Percentiles rank a stretch among this genome's conserved stretches.
Conservation (phyloP, 176 grass and related monocot genomes). For the Miscanthus lutarioriparius region DNA sequence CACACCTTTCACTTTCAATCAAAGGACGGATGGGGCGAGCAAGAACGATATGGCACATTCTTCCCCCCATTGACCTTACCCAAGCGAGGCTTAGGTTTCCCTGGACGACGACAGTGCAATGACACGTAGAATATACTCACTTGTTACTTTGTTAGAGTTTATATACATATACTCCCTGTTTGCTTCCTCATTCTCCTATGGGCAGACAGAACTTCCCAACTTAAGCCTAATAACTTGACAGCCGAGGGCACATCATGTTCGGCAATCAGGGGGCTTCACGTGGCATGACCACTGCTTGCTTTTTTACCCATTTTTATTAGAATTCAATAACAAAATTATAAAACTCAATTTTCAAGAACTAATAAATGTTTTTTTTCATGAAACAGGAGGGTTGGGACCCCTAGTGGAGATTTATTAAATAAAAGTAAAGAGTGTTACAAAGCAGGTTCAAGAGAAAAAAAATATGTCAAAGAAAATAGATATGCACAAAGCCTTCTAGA, state of each 20-base stretch:
- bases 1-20: not conserved
- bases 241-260: not conserved
- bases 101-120: not conserved
- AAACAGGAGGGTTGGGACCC: too few relatives aligned
- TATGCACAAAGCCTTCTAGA: too few relatives aligned
- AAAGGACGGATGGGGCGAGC: too few relatives aligned
- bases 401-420: too few relatives aligned
- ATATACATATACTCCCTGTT: not conserved
- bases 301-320: too few relatives aligned
- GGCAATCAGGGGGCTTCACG: not conserved
- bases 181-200: not conserved
- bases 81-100: not conserved
- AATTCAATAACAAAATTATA: too few relatives aligned
- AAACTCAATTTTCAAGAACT: too few relatives aligned
- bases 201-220: not conserved
- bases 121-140: not conserved
- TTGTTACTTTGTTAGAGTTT: not conserved
- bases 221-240: not conserved
- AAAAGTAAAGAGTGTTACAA: too few relatives aligned
- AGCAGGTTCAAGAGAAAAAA: too few relatives aligned
- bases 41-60: not conserved
- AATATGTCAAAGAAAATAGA: too few relatives aligned
- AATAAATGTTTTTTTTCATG: too few relatives aligned
- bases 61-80: not conserved
- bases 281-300: not conserved